Conservation (phyloP, 2,329 filamentous ascomycete genomes). For the Fusarium sp. region DNA sequence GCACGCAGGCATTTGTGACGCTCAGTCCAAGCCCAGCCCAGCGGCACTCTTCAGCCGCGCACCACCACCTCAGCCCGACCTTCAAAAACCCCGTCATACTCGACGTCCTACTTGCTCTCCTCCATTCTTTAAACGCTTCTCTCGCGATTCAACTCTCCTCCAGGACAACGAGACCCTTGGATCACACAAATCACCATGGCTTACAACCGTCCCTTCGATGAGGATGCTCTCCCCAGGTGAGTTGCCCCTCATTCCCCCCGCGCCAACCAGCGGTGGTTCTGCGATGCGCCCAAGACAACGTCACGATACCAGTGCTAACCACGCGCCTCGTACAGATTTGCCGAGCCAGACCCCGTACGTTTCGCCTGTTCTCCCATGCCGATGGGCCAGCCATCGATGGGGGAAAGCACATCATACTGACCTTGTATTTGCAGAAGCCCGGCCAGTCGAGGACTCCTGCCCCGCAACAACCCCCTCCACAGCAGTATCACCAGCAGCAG, state of each 20-base stretch:
- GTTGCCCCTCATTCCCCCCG: slow-evolving; percentile 40
- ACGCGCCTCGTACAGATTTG: slow-evolving; percentile 65
- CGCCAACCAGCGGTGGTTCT: slow-evolving; percentile 25
- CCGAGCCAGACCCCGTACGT: slow-evolving; percentile 78
- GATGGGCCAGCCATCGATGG: not conserved
- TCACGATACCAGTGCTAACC: slow-evolving; percentile 43
- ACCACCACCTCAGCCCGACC: slow-evolving; percentile 34
- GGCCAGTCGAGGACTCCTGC: slow-evolving; percentile 47
- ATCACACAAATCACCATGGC: slow-evolving; percentile 71
- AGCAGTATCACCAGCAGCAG: slow-evolving; percentile 44
- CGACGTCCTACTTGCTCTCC: slow-evolving; percentile 6
- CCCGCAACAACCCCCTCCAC: slow-evolving; percentile 48
- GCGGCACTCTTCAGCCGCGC: slow-evolving; percentile 33
- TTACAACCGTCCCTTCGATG: slow-evolving; percentile 93
- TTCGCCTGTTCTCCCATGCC: slow-evolving; percentile 10
- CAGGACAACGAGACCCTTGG: not conserved
- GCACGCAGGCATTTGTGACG: slow-evolving; percentile 4
- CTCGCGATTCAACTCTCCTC: not conserved
- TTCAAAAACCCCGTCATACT: slow-evolving; percentile 30
- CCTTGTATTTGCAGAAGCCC: slow-evolving; percentile 51
- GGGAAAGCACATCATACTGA: slow-evolving; percentile 28
- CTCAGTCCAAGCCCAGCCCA: slow-evolving; percentile 14
- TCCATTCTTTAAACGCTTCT: slow-evolving; percentile 6
- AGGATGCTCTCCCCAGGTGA: slow-evolving; percentile 91
- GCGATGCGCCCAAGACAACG: slow-evolving; percentile 23